These are phyloP conservation scores for Beauveria brongniartii DNA, from an alignment of 2,329 filamentous ascomycete species.

Conservation along the genomic window DNA sequence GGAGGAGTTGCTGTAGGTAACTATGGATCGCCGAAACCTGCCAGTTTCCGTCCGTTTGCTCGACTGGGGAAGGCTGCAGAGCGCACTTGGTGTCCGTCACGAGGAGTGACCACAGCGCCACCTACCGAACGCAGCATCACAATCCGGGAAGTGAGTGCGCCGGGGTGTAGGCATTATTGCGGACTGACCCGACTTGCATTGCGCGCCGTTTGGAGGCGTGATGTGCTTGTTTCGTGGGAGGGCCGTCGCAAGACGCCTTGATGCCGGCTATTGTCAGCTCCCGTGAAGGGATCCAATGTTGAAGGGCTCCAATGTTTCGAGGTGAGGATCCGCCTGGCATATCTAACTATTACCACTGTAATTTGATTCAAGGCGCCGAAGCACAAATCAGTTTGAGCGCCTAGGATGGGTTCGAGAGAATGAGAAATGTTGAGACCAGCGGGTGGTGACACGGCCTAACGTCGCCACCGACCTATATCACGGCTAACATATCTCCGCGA, in stretches of 20 bases:
- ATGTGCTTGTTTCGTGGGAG: not conserved
- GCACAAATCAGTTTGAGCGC: not conserved
- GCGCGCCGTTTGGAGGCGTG: not conserved
- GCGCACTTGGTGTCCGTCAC: slow-evolving; percentile 2
- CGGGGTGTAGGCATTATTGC: not conserved
- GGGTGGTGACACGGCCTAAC: not conserved
- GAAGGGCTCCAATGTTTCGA: not conserved
- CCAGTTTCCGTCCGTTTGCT: not conserved
- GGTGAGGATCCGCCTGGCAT: not conserved
- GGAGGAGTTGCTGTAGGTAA: not conserved
- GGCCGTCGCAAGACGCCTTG: not conserved
- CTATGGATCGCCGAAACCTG: not conserved
- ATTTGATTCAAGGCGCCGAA: not conserved
- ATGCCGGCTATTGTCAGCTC: not conserved
- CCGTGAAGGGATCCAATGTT: too few relatives aligned
- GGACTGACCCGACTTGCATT: not conserved
- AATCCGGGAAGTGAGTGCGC: not conserved
- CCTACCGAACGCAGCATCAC: not conserved
- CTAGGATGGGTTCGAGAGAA: not conserved
- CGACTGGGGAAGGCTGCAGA: not conserved
- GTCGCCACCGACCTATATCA: not conserved
- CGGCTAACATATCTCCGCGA: not conserved
- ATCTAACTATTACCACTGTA: not conserved
- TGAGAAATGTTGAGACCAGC: not conserved
- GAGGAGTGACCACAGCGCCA: slow-evolving; percentile 1